Conservation (phyloP, 2,329 filamentous ascomycete species). For the Graphilbum ipis-grandicollis region DNA sequence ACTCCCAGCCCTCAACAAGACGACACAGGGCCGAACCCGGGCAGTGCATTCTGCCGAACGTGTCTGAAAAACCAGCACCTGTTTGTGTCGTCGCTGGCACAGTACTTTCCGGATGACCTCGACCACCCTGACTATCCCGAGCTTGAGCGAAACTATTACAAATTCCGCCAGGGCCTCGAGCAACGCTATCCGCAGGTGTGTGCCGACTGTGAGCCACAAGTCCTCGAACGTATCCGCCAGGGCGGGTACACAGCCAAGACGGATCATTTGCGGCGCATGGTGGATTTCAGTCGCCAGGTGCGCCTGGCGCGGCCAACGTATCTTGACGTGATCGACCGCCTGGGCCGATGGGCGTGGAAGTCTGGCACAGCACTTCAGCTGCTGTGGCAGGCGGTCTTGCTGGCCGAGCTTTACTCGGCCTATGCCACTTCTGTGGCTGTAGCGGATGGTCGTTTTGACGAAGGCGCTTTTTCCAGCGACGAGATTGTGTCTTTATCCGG, state of each 20-base stretch:
- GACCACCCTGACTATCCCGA: constrained; percentile 50
- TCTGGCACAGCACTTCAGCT: constrained; percentile 27
- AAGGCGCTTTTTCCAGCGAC: constrained; percentile 14
- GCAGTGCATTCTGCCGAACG: constrained; percentile 46
- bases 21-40: no score
- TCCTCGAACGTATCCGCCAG: constrained; percentile 49
- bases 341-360: constrained; percentile 30
- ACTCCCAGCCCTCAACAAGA: no score
- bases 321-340: constrained; percentile 23
- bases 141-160: constrained; percentile 50
- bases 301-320: constrained; percentile 21
- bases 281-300: constrained; percentile 42
- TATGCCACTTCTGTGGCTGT: neutral
- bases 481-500: neutral
- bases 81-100: constrained; percentile 55
- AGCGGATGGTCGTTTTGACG: neutral
- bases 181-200: constrained; percentile 81
- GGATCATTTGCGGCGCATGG: constrained; percentile 60
- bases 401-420: neutral
- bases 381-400: constrained; percentile 26
- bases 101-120: constrained; percentile 54
- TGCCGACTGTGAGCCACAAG: constrained; percentile 57
- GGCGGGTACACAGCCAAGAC: constrained; percentile 69
- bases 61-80: constrained; percentile 85
- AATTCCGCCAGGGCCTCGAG: constrained; percentile 58